These are phyloP conservation scores for Rhodotorula sp. DNA, from an alignment of 1,284 basidiomycete species.

Conservation along the genomic window DNA sequence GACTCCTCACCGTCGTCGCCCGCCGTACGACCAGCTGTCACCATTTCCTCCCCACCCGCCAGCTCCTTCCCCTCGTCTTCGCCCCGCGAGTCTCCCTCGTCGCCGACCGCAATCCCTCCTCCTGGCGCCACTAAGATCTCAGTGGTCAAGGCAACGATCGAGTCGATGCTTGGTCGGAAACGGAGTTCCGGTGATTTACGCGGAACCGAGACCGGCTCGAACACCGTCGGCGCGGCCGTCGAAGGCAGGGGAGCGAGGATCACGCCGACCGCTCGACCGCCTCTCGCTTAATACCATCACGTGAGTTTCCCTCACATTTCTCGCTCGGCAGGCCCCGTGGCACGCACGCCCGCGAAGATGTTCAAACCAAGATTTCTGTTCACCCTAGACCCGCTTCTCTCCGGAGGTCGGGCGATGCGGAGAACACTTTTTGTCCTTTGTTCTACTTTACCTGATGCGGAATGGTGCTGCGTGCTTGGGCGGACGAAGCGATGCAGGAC, in stretches of 20 bases:
- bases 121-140: slow-evolving; percentile 34
- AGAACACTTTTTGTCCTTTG: background rate
- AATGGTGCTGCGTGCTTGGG: too few species aligned
- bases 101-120: slow-evolving; percentile 20
- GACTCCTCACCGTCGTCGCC: slow-evolving; percentile 3
- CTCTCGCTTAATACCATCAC: background rate
- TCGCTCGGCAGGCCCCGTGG: too few species aligned
- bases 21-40: slow-evolving; percentile 28
- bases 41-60: slow-evolving; percentile 27
- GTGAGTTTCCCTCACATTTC: background rate
- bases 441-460: slow-evolving; percentile 3
- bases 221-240: background rate
- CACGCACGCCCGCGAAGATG: background rate
- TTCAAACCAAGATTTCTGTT: slow-evolving; percentile 26
- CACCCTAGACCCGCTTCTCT: slow-evolving; percentile 4
- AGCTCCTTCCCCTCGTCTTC: background rate
- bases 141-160: slow-evolving; percentile 46
- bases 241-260: slow-evolving; percentile 2
- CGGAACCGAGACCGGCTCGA: background rate
- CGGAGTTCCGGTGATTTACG: slow-evolving; percentile 20
- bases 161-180: slow-evolving; percentile 39
- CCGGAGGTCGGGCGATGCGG: background rate
- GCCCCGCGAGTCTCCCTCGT: background rate
- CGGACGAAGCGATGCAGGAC: background rate
- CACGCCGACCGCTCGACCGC: slow-evolving; percentile 35